Conservation (phyloP, 2,329 filamentous ascomycete genomes). For the Chaetomium strumarium region DNA sequence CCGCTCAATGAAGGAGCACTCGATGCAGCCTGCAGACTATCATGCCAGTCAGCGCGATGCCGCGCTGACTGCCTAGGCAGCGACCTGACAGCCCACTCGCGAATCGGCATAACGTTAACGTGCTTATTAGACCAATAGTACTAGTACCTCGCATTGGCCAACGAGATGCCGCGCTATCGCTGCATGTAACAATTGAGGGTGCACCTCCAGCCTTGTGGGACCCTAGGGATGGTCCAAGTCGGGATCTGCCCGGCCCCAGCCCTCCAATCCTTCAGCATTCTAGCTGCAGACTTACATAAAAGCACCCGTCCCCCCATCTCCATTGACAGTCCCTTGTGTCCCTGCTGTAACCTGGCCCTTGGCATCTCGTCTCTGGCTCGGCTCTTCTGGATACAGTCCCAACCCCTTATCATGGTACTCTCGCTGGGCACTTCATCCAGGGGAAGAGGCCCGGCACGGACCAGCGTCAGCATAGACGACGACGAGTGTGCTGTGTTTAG, state of each 20-base stretch:
- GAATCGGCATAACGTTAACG: not conserved
- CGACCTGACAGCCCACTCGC: not conserved
- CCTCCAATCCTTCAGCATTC: not conserved
- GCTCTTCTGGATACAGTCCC: not conserved
- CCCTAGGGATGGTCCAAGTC: not conserved
- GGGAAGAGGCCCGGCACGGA: constrained; percentile 4
- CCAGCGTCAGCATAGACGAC: not conserved
- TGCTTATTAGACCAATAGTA: not conserved
- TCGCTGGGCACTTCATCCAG: not conserved
- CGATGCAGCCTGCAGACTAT: not conserved
- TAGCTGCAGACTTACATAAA: constrained; percentile 1
- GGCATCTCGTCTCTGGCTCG: not conserved
- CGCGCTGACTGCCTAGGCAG: constrained; percentile 13
- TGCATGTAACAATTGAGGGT: not conserved
- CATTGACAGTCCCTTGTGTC: not conserved
- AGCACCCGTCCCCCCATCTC: not conserved
- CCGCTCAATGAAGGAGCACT: not conserved
- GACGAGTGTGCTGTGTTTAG: constrained; percentile 15
- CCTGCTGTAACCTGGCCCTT: not conserved
- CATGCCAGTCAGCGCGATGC: not conserved
- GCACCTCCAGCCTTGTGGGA: constrained; percentile 6
- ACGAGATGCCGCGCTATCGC: not conserved
- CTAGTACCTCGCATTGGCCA: not conserved
- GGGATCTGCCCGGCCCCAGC: not conserved
- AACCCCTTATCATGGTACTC: constrained; percentile 1